Evolutionary conservation across 2,329 filamentous ascomycete species (phyloP), one percentile per base, ranked within the genome.

Genomic region (Calonectria crousiana): DNA sequence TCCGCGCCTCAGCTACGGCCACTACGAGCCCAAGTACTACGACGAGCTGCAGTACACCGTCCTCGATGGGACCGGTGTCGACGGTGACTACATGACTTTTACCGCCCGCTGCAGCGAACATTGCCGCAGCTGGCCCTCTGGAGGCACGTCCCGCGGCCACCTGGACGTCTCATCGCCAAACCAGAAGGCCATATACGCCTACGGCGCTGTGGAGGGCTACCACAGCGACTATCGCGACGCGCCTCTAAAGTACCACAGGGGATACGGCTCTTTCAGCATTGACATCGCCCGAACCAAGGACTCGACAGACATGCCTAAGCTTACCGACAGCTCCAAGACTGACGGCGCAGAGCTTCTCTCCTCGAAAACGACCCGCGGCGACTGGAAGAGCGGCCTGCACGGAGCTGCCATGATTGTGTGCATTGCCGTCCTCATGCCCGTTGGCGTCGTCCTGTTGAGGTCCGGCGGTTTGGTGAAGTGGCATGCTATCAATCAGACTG

Each of bases 181-280:
- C 18, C 86, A 89, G 75, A 83, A 84, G 51, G 90, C 89, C 82
- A 88, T 92, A 69, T 93, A 88, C 79, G 92, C 90, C 23, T 83
- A 89, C 28, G 91, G 91, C 0, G 88, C 89, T 6, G 78, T 80
- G n/a, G 87, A 86, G 49, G 78, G 81, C 20, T 82, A 88, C 32
- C 80, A 82, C 28, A 89, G 85, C 69, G 83, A 91, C 76, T 83
- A 84, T 44, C 67, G 79, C 2, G 82, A 83, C 14, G 89, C 88
- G 0, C 83, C 83, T 14, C 84, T 92, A 69, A 87, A 87, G 78
- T 87, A 88, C 52, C 92, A 93, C 80, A 80, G 83, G 52, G 85
- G 85, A 56, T 90, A 89, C 76, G 91, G 91, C 56, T 81, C 82
- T 9, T 93, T 93, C 81, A 85, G 82, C 2, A 87, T 93, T 81